These are phyloP conservation scores for Phialocephala sp. DNA, from an alignment of 2,329 filamentous ascomycete species.

Conservation along the genomic window DNA sequence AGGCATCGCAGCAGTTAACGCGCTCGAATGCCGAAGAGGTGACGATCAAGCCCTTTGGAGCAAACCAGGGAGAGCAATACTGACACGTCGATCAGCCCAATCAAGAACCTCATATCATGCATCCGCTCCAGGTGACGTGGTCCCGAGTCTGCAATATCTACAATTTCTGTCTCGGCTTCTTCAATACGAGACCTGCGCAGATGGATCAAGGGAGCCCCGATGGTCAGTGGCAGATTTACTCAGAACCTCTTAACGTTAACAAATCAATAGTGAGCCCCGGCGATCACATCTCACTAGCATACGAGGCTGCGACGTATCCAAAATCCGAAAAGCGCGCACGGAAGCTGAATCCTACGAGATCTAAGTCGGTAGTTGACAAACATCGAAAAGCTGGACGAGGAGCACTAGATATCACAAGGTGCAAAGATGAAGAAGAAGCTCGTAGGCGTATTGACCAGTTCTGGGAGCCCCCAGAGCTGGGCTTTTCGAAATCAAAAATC, in stretches of 20 bases:
- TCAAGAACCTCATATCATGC: neutral
- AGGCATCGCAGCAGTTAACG: constrained; percentile 34
- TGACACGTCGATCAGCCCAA: neutral
- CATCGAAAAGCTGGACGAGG: constrained; percentile 18
- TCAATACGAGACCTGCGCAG: neutral
- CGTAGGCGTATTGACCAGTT: constrained; percentile 25
- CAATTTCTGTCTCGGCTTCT: neutral
- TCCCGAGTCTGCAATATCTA: neutral
- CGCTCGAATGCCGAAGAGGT: constrained; percentile 11
- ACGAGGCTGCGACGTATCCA: neutral
- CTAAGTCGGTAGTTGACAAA: constrained; percentile 23
- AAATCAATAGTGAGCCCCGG: neutral
- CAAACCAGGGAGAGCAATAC: neutral
- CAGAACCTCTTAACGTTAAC: neutral
- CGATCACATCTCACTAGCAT: neutral
- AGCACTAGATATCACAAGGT: constrained; percentile 21
- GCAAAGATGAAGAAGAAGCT: constrained; percentile 29
- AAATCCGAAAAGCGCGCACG: neutral
- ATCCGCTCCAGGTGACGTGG: neutral
- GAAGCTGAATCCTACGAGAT: neutral
- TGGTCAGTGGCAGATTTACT: constrained; percentile 2
- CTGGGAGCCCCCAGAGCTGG: constrained; percentile 34
- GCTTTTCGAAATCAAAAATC: neutral
- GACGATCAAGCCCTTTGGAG: neutral
- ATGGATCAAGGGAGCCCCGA: neutral